Conservation (phyloP, 192 early-diverging fungal genomes). For the Rhizophlyctis rosea region DNA sequence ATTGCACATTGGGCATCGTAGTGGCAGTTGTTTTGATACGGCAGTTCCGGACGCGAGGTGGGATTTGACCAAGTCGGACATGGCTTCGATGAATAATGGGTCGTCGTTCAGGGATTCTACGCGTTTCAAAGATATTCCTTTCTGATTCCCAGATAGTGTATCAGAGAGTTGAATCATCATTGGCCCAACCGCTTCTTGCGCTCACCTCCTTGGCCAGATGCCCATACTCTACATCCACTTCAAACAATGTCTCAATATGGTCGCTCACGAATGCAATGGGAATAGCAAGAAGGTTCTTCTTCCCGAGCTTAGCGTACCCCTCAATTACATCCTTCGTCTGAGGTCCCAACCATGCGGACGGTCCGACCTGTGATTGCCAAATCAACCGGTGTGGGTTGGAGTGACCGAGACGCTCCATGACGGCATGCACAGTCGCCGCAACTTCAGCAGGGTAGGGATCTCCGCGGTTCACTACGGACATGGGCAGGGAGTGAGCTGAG, state of each 20-base stretch:
- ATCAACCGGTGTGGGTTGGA: slow-evolving; percentile 83
- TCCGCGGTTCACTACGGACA: slow-evolving; percentile 88
- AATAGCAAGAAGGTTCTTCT: slow-evolving; percentile 79
- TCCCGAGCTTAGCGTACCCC: slow-evolving; percentile 69
- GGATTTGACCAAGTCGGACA: slow-evolving; percentile 80
- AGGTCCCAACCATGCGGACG: slow-evolving; percentile 87
- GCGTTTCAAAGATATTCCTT: slow-evolving; percentile 78
- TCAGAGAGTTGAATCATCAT: slow-evolving; percentile 4
- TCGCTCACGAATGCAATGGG: slow-evolving; percentile 96
- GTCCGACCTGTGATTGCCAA: slow-evolving; percentile 96
- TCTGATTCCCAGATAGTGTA: slow-evolving; percentile 35
- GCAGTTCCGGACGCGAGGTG: slow-evolving; percentile 59
- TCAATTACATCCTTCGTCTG: slow-evolving; percentile 79
- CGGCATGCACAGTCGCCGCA: slow-evolving; percentile 74
- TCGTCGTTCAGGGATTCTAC: slow-evolving; percentile 91
- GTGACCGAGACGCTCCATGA: slow-evolving; percentile 71
- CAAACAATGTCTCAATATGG: slow-evolving; percentile 96
- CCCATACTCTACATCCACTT: slow-evolving; percentile 93
- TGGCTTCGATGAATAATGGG: slow-evolving; percentile 83
- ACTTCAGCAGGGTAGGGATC: slow-evolving; percentile 88
- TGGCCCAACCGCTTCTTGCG: background rate
- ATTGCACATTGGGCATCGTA: slow-evolving; percentile 73
- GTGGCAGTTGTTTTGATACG: slow-evolving; percentile 52
- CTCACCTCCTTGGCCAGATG: slow-evolving; percentile 74
- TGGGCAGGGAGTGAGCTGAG: slow-evolving; percentile 94